Evolutionary conservation across 176 grass and related monocot genomes (phyloP).

Genomic region (Lolium multiflorum): DNA sequence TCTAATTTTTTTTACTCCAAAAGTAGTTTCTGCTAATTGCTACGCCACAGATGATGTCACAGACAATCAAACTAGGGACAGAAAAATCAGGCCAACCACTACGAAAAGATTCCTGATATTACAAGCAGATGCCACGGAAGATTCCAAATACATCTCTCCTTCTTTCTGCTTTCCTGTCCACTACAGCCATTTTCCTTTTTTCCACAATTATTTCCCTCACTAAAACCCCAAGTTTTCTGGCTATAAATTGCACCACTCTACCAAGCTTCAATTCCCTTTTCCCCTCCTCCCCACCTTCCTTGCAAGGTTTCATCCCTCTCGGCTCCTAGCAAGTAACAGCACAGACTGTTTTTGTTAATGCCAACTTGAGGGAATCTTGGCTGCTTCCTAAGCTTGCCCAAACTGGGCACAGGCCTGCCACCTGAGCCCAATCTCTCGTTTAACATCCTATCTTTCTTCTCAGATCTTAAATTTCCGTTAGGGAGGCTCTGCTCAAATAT

Average conservation of each 20-base stretch:
- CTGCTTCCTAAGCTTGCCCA: background rate
- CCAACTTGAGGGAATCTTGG: background rate
- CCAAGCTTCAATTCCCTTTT: conserved; percentile 92
- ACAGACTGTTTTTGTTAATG: conserved; percentile 33
- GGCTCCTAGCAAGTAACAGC: background rate
- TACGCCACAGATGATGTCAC: conserved; percentile 39
- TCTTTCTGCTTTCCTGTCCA: conserved; percentile 33
- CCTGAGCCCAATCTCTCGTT: background rate
- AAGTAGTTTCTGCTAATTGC: background rate
- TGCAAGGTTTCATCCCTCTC: conserved; percentile 47
- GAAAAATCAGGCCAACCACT: conserved; percentile 20
- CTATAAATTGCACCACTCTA: conserved; percentile 78
- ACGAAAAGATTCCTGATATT: conserved; percentile 27
- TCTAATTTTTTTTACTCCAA: background rate
- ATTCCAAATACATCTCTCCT: conserved; percentile 42
- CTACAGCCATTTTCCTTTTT: conserved; percentile 11
- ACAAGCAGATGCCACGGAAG: conserved; percentile 39
- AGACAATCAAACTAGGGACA: conserved; percentile 38
- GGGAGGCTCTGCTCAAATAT: conserved; percentile 59
- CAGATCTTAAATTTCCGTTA: background rate
- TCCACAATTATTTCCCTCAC: background rate
- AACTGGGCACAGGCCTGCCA: background rate
- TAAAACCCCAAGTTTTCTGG: conserved; percentile 19
- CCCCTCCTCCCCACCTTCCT: conserved; percentile 57
- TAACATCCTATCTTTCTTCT: background rate